phyloP scores from a whole-genome alignment of 1,284 basidiomycete species.

The Ustilago bromivora region DNA sequence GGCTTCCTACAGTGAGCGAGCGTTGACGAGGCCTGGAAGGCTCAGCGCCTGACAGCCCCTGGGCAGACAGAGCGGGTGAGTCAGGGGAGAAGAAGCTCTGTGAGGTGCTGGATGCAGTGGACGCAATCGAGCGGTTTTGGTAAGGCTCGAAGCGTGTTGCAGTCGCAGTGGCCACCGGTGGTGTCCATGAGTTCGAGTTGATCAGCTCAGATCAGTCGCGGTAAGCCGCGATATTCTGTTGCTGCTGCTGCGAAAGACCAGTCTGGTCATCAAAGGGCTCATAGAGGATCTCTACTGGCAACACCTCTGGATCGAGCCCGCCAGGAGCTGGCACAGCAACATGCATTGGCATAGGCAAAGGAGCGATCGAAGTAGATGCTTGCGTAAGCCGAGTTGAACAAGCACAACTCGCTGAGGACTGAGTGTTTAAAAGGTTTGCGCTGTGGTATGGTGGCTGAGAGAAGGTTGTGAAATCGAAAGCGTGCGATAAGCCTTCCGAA shows the following conservation, averaged over 20 bases:
- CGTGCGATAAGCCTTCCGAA: constrained; percentile 12
- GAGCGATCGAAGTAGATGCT: background rate
- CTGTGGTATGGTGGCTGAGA: constrained; percentile 3
- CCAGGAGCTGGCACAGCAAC: constrained; percentile 20
- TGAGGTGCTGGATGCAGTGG: constrained; percentile 15
- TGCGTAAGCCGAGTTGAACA: constrained; percentile 13
- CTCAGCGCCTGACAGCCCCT: background rate
- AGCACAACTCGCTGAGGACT: background rate
- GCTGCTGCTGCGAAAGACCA: constrained; percentile 2
- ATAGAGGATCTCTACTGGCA: background rate
- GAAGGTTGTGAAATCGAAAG: constrained; percentile 20
- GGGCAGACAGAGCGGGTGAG: constrained; percentile 5
- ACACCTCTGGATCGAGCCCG: constrained; percentile 18
- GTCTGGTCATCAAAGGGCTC: background rate
- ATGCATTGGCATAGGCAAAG: background rate
- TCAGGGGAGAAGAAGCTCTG: background rate
- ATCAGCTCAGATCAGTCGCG: constrained; percentile 6
- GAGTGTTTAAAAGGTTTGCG: background rate
- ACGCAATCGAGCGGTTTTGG: constrained; percentile 15
- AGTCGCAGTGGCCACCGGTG: background rate
- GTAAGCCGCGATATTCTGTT: background rate
- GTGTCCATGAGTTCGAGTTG: background rate
- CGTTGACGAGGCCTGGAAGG: constrained; percentile 3
- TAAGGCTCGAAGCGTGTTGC: constrained; percentile 16
- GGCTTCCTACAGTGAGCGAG: constrained; percentile 20